phyloP scores from a whole-genome alignment of 2,329 filamentous ascomycete species.

The Microdochium nivale region DNA sequence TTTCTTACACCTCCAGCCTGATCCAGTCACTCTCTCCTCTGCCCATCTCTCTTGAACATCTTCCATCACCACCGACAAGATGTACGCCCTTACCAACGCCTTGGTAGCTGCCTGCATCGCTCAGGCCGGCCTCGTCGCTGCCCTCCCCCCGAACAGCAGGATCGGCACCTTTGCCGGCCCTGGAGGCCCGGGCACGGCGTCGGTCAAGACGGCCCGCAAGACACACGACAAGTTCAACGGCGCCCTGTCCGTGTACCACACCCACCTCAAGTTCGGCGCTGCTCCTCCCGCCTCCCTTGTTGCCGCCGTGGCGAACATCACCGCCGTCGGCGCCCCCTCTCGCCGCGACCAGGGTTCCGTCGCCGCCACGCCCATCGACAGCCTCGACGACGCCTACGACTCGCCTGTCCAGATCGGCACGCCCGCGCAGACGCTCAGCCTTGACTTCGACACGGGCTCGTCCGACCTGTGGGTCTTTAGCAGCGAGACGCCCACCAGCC shows the following conservation, averaged over 20 bases:
- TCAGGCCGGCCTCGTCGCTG: slow-evolving; percentile 7
- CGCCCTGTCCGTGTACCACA: slow-evolving; percentile 9
- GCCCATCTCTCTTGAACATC: neutral
- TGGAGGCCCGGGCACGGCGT: slow-evolving; percentile 4
- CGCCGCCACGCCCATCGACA: slow-evolving; percentile 15
- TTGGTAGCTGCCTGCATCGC: slow-evolving; percentile 8
- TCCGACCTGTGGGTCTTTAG: slow-evolving; percentile 26
- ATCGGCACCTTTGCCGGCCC: slow-evolving; percentile 3
- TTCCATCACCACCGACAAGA: slow-evolving; percentile 1
- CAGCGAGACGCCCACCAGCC: slow-evolving; percentile 12
- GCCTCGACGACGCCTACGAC: slow-evolving; percentile 20
- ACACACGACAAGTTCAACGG: slow-evolving; percentile 6
- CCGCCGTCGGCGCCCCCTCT: neutral
- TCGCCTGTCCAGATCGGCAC: slow-evolving; percentile 22
- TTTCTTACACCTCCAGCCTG: neutral
- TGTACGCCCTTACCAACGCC: slow-evolving; percentile 6
- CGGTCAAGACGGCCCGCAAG: slow-evolving; percentile 10
- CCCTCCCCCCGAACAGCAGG: slow-evolving; percentile 3
- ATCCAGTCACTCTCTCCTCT: neutral
- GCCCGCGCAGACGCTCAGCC: slow-evolving; percentile 21
- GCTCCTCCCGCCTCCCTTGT: slow-evolving; percentile 6
- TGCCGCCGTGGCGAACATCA: slow-evolving; percentile 8
- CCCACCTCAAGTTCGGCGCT: slow-evolving; percentile 8
- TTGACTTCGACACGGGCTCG: slow-evolving; percentile 25
- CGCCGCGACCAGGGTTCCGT: neutral